phyloP scores from a whole-genome alignment of 495 filamentous ascomycete species.

The Xylona heveae region DNA sequence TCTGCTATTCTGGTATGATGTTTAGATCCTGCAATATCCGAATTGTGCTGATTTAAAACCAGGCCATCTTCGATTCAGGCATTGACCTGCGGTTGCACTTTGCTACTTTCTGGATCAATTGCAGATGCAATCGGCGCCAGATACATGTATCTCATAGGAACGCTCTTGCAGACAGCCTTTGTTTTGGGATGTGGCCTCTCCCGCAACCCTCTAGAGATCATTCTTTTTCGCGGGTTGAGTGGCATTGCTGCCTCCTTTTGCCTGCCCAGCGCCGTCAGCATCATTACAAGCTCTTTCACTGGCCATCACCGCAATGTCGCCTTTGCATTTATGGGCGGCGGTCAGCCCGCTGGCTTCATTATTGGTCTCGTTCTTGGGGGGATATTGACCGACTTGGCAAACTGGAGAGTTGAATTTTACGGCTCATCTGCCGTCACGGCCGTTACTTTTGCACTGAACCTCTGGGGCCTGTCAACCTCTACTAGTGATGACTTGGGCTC shows the following conservation, averaged over 20 bases:
- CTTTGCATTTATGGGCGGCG: constrained; percentile 22
- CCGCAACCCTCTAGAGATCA: constrained; percentile 22
- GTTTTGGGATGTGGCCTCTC: constrained; percentile 23
- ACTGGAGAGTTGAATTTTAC: constrained; percentile 26
- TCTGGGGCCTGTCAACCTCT: constrained; percentile 19
- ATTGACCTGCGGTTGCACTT: constrained; percentile 21
- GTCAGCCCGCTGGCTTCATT: constrained; percentile 24
- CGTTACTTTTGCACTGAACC: constrained; percentile 13
- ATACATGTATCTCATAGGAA: constrained; percentile 21
- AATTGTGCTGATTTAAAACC: too few relatives aligned
- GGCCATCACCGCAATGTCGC: constrained; percentile 22
- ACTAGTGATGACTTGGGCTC: constrained; percentile 1
- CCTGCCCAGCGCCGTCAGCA: constrained; percentile 25
- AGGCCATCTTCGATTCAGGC: constrained; percentile 24
- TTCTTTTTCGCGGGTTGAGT: constrained; percentile 26
- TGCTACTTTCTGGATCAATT: constrained; percentile 27
- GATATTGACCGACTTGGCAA: constrained; percentile 22
- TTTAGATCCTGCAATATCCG: too few relatives aligned
- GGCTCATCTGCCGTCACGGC: constrained; percentile 18
- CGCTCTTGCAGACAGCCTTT: constrained; percentile 19
- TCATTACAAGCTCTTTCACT: constrained; percentile 22
- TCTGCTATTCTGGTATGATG: too few relatives aligned
- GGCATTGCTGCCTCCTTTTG: constrained; percentile 28
- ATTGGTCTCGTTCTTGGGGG: constrained; percentile 24
- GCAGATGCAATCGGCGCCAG: constrained; percentile 28